Conservation (phyloP, 129 eudicot species). For the Pittosporum tobira region DNA sequence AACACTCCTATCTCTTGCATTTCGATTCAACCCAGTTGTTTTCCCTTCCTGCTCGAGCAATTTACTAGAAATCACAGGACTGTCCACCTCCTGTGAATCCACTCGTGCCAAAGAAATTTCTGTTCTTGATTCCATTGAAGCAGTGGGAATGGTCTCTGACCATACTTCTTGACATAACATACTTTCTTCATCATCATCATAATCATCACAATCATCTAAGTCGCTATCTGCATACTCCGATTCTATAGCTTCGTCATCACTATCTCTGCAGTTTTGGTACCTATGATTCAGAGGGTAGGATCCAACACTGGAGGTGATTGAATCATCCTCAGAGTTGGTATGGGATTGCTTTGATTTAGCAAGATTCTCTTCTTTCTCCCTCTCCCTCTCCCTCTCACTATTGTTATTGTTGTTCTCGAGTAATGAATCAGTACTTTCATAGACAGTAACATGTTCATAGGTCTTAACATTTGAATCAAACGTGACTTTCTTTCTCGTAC, state of each 20-base stretch:
- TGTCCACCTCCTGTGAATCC: slow-evolving; percentile 1
- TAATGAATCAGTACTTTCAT: slow-evolving; percentile 53
- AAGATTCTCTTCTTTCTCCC: slow-evolving; percentile 29
- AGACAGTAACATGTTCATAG: slow-evolving; percentile 47
- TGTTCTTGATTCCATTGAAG: slow-evolving; percentile 37
- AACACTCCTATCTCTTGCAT: slow-evolving; percentile 49
- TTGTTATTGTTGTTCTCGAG: slow-evolving; percentile 17
- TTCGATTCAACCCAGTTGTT: slow-evolving; percentile 13
- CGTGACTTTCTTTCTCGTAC: slow-evolving; percentile 65
- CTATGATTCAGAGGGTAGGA: slow-evolving; percentile 75
- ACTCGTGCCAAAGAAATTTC: slow-evolving; percentile 14
- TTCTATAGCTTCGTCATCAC: slow-evolving; percentile 67
- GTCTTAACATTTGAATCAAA: slow-evolving; percentile 69
- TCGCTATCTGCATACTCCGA: slow-evolving; percentile 43
- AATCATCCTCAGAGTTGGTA: slow-evolving; percentile 37
- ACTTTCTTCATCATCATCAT: slow-evolving; percentile 28
- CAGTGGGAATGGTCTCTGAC: slow-evolving; percentile 40
- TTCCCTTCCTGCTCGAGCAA: slow-evolving; percentile 13
- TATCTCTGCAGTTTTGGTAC: slow-evolving; percentile 74
- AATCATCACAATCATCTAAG: slow-evolving; percentile 36
- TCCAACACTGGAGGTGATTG: slow-evolving; percentile 32
- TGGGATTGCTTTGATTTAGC: slow-evolving; percentile 23
- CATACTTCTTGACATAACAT: slow-evolving; percentile 38
- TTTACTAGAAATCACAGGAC: not conserved
- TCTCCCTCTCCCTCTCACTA: slow-evolving; percentile 26